Conservation (phyloP, 257 asterid genomes). For the Verbena officinalis region DNA sequence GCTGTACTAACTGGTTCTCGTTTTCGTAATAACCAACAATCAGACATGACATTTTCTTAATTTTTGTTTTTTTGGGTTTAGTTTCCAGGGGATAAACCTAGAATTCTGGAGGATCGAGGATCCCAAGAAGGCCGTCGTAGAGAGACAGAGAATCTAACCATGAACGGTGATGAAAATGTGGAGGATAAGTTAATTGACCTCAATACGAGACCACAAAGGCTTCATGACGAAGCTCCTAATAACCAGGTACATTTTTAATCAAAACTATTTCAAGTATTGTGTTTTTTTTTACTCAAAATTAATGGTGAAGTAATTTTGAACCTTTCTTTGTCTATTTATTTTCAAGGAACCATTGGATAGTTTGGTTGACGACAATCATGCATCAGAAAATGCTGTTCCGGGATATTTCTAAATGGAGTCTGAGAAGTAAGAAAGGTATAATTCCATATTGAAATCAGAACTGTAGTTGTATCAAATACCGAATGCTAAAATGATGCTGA, state of each 20-base stretch:
- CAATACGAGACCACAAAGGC: constrained; percentile 74
- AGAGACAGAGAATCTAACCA: constrained; percentile 12
- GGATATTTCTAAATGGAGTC: constrained; percentile 57
- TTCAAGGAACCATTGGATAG: constrained; percentile 46
- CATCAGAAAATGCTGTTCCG: constrained; percentile 58
- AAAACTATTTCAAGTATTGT: not conserved
- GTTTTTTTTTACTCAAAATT: constrained; percentile 5
- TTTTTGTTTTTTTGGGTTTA: constrained; percentile 41
- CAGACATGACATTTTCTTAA: constrained; percentile 18
- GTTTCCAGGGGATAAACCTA: constrained; percentile 86
- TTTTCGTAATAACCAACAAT: not conserved
- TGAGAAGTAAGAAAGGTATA: constrained; percentile 60
- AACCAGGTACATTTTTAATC: constrained; percentile 52
- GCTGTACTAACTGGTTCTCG: constrained; percentile 25
- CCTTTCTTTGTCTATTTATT: constrained; percentile 5
- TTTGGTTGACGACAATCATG: constrained; percentile 52
- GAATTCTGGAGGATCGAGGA: constrained; percentile 50
- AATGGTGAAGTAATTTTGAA: constrained; percentile 35
- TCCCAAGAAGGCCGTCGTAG: constrained; percentile 39
- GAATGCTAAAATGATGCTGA: too few species aligned
- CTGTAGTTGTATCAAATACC: too few species aligned
- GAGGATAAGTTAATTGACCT: constrained; percentile 76
- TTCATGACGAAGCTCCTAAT: constrained; percentile 53
- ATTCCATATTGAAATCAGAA: not conserved
- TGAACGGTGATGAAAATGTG: constrained; percentile 6